Evolutionary conservation across 2,329 filamentous ascomycete genomes (phyloP).

Genomic region (Tolypocladium pustulatum): DNA sequence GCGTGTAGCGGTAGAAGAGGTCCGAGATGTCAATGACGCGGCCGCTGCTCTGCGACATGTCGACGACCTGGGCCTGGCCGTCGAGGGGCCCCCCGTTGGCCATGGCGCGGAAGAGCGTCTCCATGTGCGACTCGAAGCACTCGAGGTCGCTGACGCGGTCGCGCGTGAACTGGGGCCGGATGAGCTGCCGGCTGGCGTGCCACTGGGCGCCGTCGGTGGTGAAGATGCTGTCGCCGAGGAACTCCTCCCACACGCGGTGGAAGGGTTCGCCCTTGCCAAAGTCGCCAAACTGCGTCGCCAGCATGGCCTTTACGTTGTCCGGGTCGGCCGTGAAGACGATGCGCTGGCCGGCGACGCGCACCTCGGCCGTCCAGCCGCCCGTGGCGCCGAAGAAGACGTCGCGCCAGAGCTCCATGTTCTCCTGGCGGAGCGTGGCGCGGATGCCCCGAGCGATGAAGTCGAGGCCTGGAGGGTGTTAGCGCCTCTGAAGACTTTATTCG

Average conservation of each 20-base stretch:
- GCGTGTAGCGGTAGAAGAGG: slow-evolving; percentile 73
- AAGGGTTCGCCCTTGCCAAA: slow-evolving; percentile 74
- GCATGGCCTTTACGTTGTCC: slow-evolving; percentile 81
- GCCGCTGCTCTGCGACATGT: slow-evolving; percentile 50
- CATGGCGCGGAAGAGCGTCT: slow-evolving; percentile 61
- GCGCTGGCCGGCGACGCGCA: slow-evolving; percentile 42
- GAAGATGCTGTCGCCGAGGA: slow-evolving; percentile 65
- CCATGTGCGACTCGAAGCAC: slow-evolving; percentile 69
- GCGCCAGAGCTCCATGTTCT: slow-evolving; percentile 53
- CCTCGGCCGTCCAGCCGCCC: slow-evolving; percentile 48
- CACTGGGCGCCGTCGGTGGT: slow-evolving; percentile 70
- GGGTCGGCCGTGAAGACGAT: slow-evolving; percentile 69
- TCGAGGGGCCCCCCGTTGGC: slow-evolving; percentile 45
- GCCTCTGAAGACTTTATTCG: no score
- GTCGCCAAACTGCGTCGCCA: slow-evolving; percentile 74
- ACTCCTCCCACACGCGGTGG: slow-evolving; percentile 64
- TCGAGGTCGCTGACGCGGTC: slow-evolving; percentile 75
- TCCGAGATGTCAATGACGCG: slow-evolving; percentile 58
- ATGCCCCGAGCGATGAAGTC: slow-evolving; percentile 54
- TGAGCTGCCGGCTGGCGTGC: slow-evolving; percentile 71
- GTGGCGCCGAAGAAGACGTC: slow-evolving; percentile 32
- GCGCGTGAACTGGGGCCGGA: slow-evolving; percentile 78
- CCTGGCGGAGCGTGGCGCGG: slow-evolving; percentile 37
- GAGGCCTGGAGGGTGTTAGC: slow-evolving; percentile 32
- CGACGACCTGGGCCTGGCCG: slow-evolving; percentile 52